Evolutionary conservation across 306 rosid genomes (phyloP), one percentile per base, ranked within the genome.

Genomic region (Dalbergia cultrata): DNA sequence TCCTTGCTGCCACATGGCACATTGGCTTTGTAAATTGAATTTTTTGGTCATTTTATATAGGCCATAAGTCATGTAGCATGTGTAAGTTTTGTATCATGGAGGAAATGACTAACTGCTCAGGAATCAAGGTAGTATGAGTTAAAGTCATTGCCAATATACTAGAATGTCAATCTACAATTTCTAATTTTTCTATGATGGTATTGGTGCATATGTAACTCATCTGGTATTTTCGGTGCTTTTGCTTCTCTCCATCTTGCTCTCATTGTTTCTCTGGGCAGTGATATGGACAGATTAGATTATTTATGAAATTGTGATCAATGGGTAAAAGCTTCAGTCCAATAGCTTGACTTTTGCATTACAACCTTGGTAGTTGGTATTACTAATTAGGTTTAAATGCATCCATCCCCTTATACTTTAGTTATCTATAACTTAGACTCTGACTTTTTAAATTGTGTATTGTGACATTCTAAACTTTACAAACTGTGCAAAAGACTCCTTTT

Each of bases 81-180:
- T 39, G 54, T 9, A 84, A 75, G 82, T 85, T 88, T 87, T 81
- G 83, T 82, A 54, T 43, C 11, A 7, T 8, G 47, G 39, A 83
- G 70, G 67, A 59, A 79, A 16, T 44, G 72, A 68, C 75, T 50
- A 49, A 56, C 21, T 68, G 53, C 35, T 79, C 58, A 49, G 67
- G 65, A 75, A 70, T 70, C 61, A 47, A 88, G 82, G 34, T 84
- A 21, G 44, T 66, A 18, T 68, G 60, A 45, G 5, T 72, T 35
- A 33, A 47, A 70, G 71, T 79, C 78, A 39, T 74, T 0, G 13
- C 18, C 22, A 68, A 14, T 69, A 13, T 66, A 7, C 9, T 10
- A 70, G 70, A 62, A 10, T 77, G 18, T 77, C 53, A 50, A 34
- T 76, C 69, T 13, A 47, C 68, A 54, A 34, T 26, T 26, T 26